Evolutionary conservation across 2,329 filamentous ascomycete genomes (phyloP).

Genomic region (Trichoderma endophyticum): DNA sequence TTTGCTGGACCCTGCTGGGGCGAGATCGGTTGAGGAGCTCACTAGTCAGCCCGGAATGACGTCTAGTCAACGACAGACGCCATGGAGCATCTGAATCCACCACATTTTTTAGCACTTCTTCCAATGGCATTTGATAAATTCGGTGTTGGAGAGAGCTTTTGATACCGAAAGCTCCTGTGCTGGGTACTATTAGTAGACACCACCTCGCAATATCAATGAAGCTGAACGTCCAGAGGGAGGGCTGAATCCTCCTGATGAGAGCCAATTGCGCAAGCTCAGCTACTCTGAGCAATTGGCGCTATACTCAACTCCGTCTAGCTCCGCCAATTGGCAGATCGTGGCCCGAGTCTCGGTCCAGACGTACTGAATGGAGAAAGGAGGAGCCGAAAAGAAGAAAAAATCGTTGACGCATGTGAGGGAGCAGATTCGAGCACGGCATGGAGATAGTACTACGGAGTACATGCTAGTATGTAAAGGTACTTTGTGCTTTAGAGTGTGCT

Average conservation of each 20-base stretch:
- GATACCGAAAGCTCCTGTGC: neutral
- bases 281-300: neutral
- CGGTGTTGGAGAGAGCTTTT: neutral
- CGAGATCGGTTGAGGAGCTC: neutral
- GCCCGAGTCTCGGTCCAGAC: conserved; percentile 8
- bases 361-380: conserved; percentile 10
- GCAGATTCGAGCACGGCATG: conserved; percentile 6
- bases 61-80: neutral
- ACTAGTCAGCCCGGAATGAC: conserved; percentile 1
- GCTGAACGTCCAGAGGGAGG: neutral
- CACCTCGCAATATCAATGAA: neutral
- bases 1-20: neutral
- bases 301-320: neutral
- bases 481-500: neutral
- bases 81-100: neutral
- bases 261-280: neutral
- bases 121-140: neutral
- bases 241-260: neutral
- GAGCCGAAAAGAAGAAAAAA: conserved; percentile 9
- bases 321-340: conserved; percentile 10
- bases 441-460: neutral
- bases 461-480: neutral
- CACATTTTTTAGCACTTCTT: neutral
- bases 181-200: neutral
- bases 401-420: conserved; percentile 8